phyloP scores from a whole-genome alignment of 169 alveolate species.

The Amoebophrya sp. region DNA sequence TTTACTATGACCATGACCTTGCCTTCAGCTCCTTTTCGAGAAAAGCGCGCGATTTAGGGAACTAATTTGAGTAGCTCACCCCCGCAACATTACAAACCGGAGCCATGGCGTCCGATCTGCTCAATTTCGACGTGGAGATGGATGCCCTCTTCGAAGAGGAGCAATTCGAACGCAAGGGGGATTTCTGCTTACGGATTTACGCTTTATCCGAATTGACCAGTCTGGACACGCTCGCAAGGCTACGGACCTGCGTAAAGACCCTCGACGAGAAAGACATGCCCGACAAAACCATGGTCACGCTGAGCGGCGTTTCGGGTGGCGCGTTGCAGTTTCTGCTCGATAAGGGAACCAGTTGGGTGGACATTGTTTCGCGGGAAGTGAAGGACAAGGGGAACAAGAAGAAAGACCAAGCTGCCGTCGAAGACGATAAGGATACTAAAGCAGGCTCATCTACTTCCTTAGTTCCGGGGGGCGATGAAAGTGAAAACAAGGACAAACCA shows the following conservation, averaged over 20 bases:
- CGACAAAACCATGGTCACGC: constrained; percentile 14
- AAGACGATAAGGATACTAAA: too few species aligned
- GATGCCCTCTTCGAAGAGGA: not conserved
- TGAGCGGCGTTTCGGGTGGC: not conserved
- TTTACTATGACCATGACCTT: too few species aligned
- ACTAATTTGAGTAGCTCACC: too few species aligned
- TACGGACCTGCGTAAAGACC: not conserved
- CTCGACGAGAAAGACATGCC: not conserved
- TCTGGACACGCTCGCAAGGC: not conserved
- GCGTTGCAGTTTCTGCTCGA: not conserved
- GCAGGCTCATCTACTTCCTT: too few species aligned
- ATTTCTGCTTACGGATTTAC: not conserved
- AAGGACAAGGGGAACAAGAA: too few species aligned
- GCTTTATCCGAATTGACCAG: not conserved
- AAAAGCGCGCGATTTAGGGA: too few species aligned
- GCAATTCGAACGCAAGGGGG: not conserved
- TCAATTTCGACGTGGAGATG: not conserved
- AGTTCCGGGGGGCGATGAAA: too few species aligned
- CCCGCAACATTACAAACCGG: too few species aligned
- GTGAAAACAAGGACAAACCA: too few species aligned
- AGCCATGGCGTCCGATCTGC: too few species aligned
- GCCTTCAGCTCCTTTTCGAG: too few species aligned
- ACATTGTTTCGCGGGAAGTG: not conserved
- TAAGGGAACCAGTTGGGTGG: not conserved
- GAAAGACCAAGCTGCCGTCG: too few species aligned